Evolutionary conservation across 805 yeast species (phyloP).

Genomic region (Ogataea thermomethanolica): DNA sequence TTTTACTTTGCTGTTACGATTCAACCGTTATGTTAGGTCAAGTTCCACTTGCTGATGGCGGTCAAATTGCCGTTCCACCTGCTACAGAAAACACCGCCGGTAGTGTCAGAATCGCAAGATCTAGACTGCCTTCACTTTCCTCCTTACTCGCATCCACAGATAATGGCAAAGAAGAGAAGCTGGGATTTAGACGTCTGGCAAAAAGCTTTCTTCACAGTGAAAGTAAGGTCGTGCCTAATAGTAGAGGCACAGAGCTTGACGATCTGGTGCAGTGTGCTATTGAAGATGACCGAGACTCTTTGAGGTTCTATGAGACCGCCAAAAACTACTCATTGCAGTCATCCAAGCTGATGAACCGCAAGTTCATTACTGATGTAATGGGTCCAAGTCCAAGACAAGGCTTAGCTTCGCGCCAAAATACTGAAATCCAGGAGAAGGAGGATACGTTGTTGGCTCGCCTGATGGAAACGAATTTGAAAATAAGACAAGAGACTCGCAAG

Average conservation of each 20-base stretch:
- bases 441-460: conserved; percentile 17
- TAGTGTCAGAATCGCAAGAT: conserved; percentile 13
- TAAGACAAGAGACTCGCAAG: conserved; percentile 6
- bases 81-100: conserved; percentile 10
- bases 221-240: conserved; percentile 4
- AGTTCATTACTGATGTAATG: conserved; percentile 18
- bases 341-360: conserved; percentile 14
- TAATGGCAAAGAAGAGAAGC: conserved; percentile 20
- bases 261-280: conserved; percentile 4
- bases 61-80: conserved; percentile 13
- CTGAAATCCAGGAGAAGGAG: conserved; percentile 14
- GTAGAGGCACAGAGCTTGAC: conserved; percentile 14
- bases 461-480: conserved; percentile 18
- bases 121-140: conserved; percentile 19
- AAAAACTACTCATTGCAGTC: conserved; percentile 18
- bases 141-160: conserved; percentile 21
- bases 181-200: conserved; percentile 27
- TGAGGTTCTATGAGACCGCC: conserved; percentile 20
- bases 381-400: conserved; percentile 10
- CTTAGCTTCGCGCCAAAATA: conserved; percentile 9
- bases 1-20: conserved; percentile 4
- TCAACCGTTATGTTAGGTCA: conserved; percentile 18
- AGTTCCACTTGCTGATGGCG: conserved; percentile 18
- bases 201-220: conserved; percentile 22
- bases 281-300: conserved; percentile 17